Conservation (phyloP, 2,329 filamentous ascomycete species). For the Dryadomyces sulphureus region DNA sequence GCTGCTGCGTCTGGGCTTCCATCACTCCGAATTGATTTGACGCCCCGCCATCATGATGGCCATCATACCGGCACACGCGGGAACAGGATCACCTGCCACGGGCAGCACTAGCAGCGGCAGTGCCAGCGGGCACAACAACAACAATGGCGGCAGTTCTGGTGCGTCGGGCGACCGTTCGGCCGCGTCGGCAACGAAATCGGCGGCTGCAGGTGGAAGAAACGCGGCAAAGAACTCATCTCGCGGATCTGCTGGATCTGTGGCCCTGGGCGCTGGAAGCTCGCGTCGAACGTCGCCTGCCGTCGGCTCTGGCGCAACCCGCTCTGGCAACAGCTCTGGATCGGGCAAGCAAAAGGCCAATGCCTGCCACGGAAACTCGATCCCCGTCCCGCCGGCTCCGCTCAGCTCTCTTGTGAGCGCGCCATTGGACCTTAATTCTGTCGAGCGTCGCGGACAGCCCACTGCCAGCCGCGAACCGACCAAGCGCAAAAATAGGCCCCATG, state of each 20-base stretch:
- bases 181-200: neutral
- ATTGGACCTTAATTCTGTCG: conserved; percentile 77
- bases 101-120: neutral
- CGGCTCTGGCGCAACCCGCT: conserved; percentile 18
- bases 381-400: conserved; percentile 34
- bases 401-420: conserved; percentile 44
- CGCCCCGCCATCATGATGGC: conserved; percentile 8
- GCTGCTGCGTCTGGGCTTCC: neutral
- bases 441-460: conserved; percentile 72
- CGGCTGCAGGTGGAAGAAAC: conserved; percentile 9
- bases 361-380: conserved; percentile 26
- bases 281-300: conserved; percentile 37
- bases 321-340: conserved; percentile 22
- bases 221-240: conserved; percentile 17
- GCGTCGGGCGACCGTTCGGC: neutral
- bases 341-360: conserved; percentile 39
- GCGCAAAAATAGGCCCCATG: conserved; percentile 66
- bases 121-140: conserved; percentile 1
- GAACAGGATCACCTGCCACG: neutral
- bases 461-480: conserved; percentile 63
- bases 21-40: neutral
- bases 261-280: conserved; percentile 26
- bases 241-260: conserved; percentile 21
- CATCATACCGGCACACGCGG: conserved; percentile 6
- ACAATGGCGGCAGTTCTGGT: neutral